Base-by-base conservation (phyloP, 176 grass and related monocot species). In the Puya raimondii region DNA sequence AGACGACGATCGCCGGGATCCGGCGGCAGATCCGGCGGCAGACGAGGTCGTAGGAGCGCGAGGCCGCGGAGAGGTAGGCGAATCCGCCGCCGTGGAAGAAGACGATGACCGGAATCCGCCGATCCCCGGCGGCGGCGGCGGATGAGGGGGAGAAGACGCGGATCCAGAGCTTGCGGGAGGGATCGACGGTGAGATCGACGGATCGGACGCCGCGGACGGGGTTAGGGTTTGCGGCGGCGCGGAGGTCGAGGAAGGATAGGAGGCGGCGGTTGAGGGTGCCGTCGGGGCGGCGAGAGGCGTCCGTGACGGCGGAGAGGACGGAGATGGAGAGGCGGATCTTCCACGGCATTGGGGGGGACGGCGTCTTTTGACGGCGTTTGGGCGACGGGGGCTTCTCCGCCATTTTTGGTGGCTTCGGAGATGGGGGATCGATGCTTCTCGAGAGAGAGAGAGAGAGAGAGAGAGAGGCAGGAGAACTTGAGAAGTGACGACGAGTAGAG, bases 21-120 rank as follows among this genome's bases (percentile, higher is more conserved):
- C 85, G 51, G n/a, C 80, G 15, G 3, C 79, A 71, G 74, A 93
- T 90, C 74, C 82, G 87, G 5, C 87, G 82, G 76, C 94, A 99
- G 3, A 76, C 87, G 33, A 52, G 78, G 65, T 99, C 85, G 74
- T 93, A 99, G 53, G 56, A 4, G 2, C 10, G n/a, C 0, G 84
- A 85, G 8, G 61, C 50, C 4, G 85, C 76, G 1, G 87, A 91
- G 63, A 91, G 90, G 82, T 72, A 99, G 7, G 82, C 84, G 51
- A 99, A 93, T 14, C 94, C 94, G 11, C 94, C 87, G 48, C 90
- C 94, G 73, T 91, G 94, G 74, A 99, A 99, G 87, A 84, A 99
- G 8, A 99, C 75, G 3, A 93, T 21, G 12, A 91, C 64, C 1
- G 87, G 87, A 1, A 87, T 7, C 33, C 0, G 22, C 18, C 27